Evolutionary conservation across 2,329 filamentous ascomycete species (phyloP), one percentile per base, ranked within the genome.

Genomic region (Geosmithia putterillii): DNA sequence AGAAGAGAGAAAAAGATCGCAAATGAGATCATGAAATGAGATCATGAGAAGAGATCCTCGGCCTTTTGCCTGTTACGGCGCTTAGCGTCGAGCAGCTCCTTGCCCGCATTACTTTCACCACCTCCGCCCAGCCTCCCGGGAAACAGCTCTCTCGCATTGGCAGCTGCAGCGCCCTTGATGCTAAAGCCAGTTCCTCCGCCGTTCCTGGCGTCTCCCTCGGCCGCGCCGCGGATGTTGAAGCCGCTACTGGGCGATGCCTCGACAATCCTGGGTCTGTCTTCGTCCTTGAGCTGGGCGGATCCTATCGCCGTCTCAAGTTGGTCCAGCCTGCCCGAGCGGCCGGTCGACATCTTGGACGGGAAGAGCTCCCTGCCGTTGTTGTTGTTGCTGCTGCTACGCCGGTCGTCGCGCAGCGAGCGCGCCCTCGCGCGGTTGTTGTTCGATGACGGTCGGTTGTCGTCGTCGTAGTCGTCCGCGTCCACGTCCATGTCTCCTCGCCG

Each of bases 121-220:
- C 15, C 15, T 10, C 23, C 54, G 50, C 20, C 50, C 21, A 78
- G 54, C 48, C 66, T 77, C 46, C 78, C 73, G 2, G 72, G 70
- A 52, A 87, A 84, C 15, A 86, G 59, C 55, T 88, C 83, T 59
- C 84, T 86, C 2, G 71, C 62, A 54, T 86, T 85, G 23, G 54
- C 56, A 10, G 50, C 46, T 2, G 69, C 37, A 66, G 28, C 10
- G 2, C 83, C 83, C 55, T 83, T 86, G 57, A 87, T 86, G 10
- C 70, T 66, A 48, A 61, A 63, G 47, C 70, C 67, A 42, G 57
- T 7, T 10, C 23, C 10, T 6, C 64, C 5, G 77, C 71, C 15
- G 68, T 53, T 17, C 81, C 81, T 61, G 63, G 47, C 70, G 67
- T 42, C 57, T 7, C 23, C 23, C 10, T 6, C 64, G 5, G 77